Evolutionary conservation across 2,329 filamentous ascomycete species (phyloP).

Genomic region (Fusarium anguioides): DNA sequence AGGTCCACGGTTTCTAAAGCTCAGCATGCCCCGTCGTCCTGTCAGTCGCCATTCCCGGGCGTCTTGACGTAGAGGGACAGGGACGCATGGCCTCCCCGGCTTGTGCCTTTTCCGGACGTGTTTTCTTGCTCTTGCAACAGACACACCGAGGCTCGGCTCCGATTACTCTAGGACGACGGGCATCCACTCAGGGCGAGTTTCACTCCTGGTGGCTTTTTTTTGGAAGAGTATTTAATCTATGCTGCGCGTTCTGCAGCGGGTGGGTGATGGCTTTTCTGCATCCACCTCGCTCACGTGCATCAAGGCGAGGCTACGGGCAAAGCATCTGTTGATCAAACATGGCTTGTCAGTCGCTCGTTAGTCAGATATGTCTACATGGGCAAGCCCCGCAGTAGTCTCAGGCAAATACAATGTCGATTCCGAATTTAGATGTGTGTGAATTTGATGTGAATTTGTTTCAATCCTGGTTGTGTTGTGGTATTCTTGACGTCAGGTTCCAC

Average conservation of each 20-base stretch:
- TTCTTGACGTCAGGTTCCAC: slow-evolving; percentile 10
- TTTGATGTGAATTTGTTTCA: slow-evolving; percentile 7
- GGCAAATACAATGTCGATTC: slow-evolving; percentile 47
- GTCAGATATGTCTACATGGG: slow-evolving; percentile 44
- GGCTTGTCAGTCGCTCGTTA: slow-evolving; percentile 52
- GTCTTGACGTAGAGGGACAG: slow-evolving; percentile 49
- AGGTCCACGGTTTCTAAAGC: slow-evolving; percentile 73
- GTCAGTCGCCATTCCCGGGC: slow-evolving; percentile 49
- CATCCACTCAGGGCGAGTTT: slow-evolving; percentile 48
- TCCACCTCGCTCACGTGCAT: slow-evolving; percentile 38
- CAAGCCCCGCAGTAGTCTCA: slow-evolving; percentile 52
- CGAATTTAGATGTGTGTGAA: slow-evolving; percentile 16
- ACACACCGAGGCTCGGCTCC: slow-evolving; percentile 49
- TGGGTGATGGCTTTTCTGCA: slow-evolving; percentile 14
- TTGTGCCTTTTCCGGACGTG: slow-evolving; percentile 47
- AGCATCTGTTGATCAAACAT: slow-evolving; percentile 40
- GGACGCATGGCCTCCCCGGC: slow-evolving; percentile 48
- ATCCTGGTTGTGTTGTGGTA: slow-evolving; percentile 2
- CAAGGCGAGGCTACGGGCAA: slow-evolving; percentile 48
- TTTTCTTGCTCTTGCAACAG: slow-evolving; percentile 34
- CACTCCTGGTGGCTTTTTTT: slow-evolving; percentile 43
- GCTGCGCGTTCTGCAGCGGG: slow-evolving; percentile 36
- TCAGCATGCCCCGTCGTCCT: slow-evolving; percentile 54
- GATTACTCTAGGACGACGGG: slow-evolving; percentile 49
- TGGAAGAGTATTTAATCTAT: slow-evolving; percentile 45